Conservation (phyloP, 2,329 filamentous ascomycete genomes). For the Shiraia bambusicola region DNA sequence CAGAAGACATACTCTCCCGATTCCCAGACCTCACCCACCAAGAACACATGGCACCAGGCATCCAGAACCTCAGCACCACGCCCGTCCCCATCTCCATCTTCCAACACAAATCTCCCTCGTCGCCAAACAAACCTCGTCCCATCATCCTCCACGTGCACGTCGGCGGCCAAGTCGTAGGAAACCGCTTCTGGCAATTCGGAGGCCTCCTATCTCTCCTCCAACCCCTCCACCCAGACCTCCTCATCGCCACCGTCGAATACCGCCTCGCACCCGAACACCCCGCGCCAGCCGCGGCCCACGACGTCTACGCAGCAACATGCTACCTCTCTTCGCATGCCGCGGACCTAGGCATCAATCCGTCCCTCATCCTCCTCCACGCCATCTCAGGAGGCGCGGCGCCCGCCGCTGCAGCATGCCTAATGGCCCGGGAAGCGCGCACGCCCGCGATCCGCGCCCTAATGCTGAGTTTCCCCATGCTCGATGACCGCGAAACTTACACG, state of each 20-base stretch:
- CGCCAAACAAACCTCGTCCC: neutral
- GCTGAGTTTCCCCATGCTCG: constrained; percentile 52
- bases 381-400: constrained; percentile 50
- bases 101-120: neutral
- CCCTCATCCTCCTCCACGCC: constrained; percentile 46
- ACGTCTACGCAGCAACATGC: constrained; percentile 16
- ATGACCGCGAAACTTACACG: constrained; percentile 44
- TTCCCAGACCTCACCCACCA: neutral
- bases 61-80: neutral
- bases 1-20: neutral
- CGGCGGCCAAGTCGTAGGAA: constrained; percentile 44
- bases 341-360: constrained; percentile 46
- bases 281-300: constrained; percentile 43
- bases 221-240: constrained; percentile 18
- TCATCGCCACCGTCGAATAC: constrained; percentile 41
- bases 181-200: constrained; percentile 25
- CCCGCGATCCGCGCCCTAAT: constrained; percentile 46
- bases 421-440: constrained; percentile 39
- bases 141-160: constrained; percentile 42
- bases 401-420: constrained; percentile 43
- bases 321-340: constrained; percentile 40
- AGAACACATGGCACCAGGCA: neutral
- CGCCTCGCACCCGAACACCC: constrained; percentile 48
- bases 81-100: constrained; percentile 2
- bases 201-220: constrained; percentile 25